These are phyloP conservation scores for Cicer bijugum DNA, from an alignment of 306 rosid species.

Conservation along the genomic window DNA sequence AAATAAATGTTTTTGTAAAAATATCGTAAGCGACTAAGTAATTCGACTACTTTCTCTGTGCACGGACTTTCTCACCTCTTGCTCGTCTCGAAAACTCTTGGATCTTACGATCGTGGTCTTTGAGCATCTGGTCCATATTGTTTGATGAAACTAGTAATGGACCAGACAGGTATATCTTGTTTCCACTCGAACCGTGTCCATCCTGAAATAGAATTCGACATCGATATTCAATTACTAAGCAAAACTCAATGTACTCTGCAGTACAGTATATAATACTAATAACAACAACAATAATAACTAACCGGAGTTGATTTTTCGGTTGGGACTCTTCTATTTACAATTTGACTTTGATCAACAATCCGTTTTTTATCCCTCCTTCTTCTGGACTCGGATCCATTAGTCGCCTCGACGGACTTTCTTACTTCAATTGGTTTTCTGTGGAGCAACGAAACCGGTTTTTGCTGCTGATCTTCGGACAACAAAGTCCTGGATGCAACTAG, in stretches of 20 bases:
- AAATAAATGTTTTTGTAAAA: constrained; percentile 38
- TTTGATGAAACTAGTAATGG: constrained; percentile 72
- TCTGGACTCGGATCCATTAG: constrained; percentile 55
- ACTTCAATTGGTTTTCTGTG: constrained; percentile 48
- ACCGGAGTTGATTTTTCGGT: constrained; percentile 66
- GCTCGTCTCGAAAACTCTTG: constrained; percentile 76
- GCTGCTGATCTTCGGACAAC: constrained; percentile 57
- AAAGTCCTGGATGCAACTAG: constrained; percentile 69
- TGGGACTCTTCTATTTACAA: constrained; percentile 53
- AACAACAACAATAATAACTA: constrained; percentile 40
- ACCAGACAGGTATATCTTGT: constrained; percentile 87
- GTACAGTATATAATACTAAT: no score
- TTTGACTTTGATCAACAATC: constrained; percentile 51
- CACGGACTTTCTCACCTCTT: constrained; percentile 48
- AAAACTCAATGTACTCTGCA: not conserved
- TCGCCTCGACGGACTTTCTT: constrained; percentile 53
- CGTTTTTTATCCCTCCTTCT: constrained; percentile 63
- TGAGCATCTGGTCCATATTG: constrained; percentile 80
- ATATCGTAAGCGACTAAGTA: constrained; percentile 34
- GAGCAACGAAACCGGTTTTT: constrained; percentile 51
- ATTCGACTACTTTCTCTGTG: constrained; percentile 42
- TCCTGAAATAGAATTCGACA: constrained; percentile 55
- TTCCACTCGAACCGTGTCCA: constrained; percentile 59
- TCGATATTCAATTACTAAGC: constrained; percentile 28
- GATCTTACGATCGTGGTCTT: constrained; percentile 81